phyloP scores from a whole-genome alignment of 495 filamentous ascomycete genomes.

The Penicillium lividum region DNA sequence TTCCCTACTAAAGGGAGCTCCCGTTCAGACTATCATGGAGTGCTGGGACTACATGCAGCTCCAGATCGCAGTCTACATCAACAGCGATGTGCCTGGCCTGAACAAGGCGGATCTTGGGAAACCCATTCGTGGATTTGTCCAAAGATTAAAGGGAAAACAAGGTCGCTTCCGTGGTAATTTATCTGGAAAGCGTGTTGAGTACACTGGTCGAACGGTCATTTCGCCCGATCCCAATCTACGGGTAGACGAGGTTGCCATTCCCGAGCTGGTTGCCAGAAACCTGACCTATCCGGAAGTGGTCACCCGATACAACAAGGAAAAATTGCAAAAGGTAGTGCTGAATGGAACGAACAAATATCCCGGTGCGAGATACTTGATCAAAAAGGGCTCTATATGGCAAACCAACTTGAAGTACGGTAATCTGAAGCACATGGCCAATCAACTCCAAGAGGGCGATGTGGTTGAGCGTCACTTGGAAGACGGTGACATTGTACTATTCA shows the following conservation, averaged over 20 bases:
- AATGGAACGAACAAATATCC: conserved; percentile 79
- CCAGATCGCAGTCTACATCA: conserved; percentile 95
- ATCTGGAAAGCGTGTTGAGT: conserved; percentile 97
- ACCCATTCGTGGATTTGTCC: conserved; percentile 87
- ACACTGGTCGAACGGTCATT: conserved; percentile 96
- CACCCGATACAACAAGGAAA: conserved; percentile 77
- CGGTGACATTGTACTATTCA: conserved; percentile 96
- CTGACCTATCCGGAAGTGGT: conserved; percentile 93
- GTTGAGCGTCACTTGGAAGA: conserved; percentile 96
- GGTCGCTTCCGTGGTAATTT: conserved; percentile 96
- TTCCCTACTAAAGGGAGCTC: conserved; percentile 75
- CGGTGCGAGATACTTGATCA: conserved; percentile 79
- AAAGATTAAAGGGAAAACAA: conserved; percentile 94
- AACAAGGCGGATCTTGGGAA: conserved; percentile 74
- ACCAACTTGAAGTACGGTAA: conserved; percentile 74
- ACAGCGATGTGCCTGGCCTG: conserved; percentile 91
- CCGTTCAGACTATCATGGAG: conserved; percentile 90
- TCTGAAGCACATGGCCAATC: conserved; percentile 62
- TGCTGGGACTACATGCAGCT: conserved; percentile 97
- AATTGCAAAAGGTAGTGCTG: conserved; percentile 67
- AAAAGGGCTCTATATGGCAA: conserved; percentile 68
- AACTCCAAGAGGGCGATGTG: conserved; percentile 78
- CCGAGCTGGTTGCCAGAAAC: conserved; percentile 84
- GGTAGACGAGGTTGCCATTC: conserved; percentile 92
- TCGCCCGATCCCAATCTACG: conserved; percentile 93